These are phyloP conservation scores for Pseudocercospora macadamiae DNA, from an alignment of 2,329 filamentous ascomycete species.

Conservation along the genomic window DNA sequence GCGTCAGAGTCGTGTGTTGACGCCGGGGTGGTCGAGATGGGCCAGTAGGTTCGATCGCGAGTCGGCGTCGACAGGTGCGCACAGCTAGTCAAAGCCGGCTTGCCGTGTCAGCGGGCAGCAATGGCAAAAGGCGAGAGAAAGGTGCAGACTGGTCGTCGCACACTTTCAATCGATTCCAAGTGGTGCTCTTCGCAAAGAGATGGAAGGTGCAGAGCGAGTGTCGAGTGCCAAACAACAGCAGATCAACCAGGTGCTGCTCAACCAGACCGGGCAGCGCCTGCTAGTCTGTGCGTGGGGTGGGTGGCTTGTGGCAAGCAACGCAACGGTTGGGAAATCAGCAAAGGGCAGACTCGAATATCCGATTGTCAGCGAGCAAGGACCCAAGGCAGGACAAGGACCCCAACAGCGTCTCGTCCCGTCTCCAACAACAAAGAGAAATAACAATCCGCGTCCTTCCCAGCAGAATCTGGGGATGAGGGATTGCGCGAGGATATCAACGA, in stretches of 20 bases:
- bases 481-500: conserved; percentile 3
- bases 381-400: too few relatives aligned
- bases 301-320: conserved; percentile 2
- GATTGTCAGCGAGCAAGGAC: too few relatives aligned
- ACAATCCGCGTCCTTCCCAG: neutral
- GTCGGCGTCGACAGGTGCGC: conserved; percentile 30
- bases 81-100: conserved; percentile 45
- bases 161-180: conserved; percentile 1
- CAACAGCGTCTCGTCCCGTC: too few relatives aligned
- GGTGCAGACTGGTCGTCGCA: conserved; percentile 10
- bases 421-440: neutral
- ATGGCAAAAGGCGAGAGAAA: conserved; percentile 4
- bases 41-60: conserved; percentile 23
- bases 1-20: conserved; percentile 19
- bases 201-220: too few relatives aligned
- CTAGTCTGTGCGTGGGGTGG: neutral
- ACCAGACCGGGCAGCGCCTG: conserved; percentile 6
- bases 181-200: conserved; percentile 1
- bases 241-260: neutral
- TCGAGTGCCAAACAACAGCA: conserved; percentile 4
- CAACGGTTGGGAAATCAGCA: conserved; percentile 2
- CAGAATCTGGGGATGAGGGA: neutral
- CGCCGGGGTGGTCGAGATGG: conserved; percentile 13
- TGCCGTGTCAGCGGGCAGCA: conserved; percentile 4
- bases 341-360: too few relatives aligned